These are phyloP conservation scores for Mycocentrospora acerina DNA, from an alignment of 2,329 filamentous ascomycete genomes.

Conservation along the genomic window DNA sequence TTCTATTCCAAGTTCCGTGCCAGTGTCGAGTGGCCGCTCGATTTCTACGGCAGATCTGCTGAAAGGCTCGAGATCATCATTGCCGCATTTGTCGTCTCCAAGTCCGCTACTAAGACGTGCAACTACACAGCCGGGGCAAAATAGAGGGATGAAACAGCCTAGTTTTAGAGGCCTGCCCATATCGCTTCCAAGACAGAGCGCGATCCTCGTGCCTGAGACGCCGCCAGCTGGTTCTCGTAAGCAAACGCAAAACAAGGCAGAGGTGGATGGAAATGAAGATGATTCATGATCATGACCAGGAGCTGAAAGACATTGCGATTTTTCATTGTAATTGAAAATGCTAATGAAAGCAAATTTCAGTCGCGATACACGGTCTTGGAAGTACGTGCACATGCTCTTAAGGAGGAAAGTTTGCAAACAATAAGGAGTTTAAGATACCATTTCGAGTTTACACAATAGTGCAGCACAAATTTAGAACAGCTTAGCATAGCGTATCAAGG, in stretches of 20 bases:
- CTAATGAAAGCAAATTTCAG: too few species aligned
- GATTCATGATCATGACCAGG: too few species aligned
- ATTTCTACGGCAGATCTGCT: neutral
- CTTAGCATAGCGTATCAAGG: constrained; percentile 3
- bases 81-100: constrained; percentile 7
- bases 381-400: too few species aligned
- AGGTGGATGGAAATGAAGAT: neutral
- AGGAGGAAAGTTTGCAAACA: too few species aligned
- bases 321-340: too few species aligned
- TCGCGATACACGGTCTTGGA: too few species aligned
- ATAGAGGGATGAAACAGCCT: constrained; percentile 19
- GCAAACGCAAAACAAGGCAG: too few species aligned
- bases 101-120: constrained; percentile 39
- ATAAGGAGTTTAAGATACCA: constrained; percentile 9
- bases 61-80: neutral
- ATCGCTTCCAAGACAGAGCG: constrained; percentile 17
- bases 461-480: neutral
- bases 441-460: constrained; percentile 2
- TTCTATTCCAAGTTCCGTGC: neutral
- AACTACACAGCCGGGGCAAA: constrained; percentile 28
- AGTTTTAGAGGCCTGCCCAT: constrained; percentile 24
- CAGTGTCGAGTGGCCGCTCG: neutral
- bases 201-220: constrained; percentile 32
- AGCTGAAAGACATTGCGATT: too few species aligned
- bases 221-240: constrained; percentile 29